phyloP scores from a whole-genome alignment of 352 stramenopile genomes.

The Paralagenidium karlingii region DNA sequence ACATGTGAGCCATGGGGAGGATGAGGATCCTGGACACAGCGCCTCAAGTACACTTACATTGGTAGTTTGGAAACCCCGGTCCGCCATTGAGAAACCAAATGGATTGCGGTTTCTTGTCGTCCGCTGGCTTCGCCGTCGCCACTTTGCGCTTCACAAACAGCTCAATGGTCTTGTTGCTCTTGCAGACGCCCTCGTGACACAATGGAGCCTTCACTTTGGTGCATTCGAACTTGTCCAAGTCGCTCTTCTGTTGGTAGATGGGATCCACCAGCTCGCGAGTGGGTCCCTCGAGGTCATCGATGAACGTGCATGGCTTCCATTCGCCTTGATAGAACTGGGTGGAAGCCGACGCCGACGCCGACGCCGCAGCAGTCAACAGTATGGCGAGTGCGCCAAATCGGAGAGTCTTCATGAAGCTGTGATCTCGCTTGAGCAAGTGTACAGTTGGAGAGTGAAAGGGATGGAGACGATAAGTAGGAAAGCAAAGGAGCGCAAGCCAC shows the following conservation, averaged over 20 bases:
- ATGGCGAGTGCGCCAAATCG: no score
- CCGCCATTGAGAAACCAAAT: constrained; percentile 36
- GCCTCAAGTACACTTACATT: constrained; percentile 19
- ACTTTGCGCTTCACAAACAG: constrained; percentile 33
- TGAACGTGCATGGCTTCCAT: no score
- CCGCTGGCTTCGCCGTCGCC: no score
- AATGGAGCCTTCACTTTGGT: constrained; percentile 18
- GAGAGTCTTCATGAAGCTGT: no score
- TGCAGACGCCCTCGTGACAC: constrained; percentile 24
- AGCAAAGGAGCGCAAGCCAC: no score
- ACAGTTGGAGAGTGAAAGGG: no score
- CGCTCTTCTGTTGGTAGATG: not conserved
- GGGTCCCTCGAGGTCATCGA: not conserved
- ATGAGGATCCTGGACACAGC: not conserved
- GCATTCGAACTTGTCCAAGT: constrained; percentile 22
- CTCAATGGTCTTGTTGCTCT: constrained; percentile 15
- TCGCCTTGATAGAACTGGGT: no score
- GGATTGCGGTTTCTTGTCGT: constrained; percentile 16
- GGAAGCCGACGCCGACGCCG: no score
- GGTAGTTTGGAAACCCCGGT: constrained; percentile 18
- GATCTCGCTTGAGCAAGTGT: no score
- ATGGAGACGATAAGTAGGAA: no score
- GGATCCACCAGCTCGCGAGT: not conserved
- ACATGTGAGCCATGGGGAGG: no score
- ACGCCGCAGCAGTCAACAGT: no score